These are phyloP conservation scores for Microcyclosporella mali DNA, from an alignment of 2,329 filamentous ascomycete genomes.

Conservation along the genomic window DNA sequence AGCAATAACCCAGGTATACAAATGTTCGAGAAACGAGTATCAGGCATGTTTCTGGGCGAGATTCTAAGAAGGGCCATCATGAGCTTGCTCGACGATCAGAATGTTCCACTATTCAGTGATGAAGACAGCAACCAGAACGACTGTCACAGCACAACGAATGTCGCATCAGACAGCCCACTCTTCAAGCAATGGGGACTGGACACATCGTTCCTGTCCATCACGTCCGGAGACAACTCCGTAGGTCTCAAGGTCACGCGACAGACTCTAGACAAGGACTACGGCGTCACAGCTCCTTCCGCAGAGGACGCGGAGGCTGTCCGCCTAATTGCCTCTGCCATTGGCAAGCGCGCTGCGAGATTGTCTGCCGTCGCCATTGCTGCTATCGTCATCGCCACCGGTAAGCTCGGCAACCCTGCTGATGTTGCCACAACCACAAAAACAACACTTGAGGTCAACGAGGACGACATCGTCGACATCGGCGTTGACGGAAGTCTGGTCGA, in stretches of 20 bases:
- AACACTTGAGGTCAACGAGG: conserved; percentile 39
- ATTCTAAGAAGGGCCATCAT: conserved; percentile 75
- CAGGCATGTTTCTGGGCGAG: conserved; percentile 96
- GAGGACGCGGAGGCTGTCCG: conserved; percentile 89
- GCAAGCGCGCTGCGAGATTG: conserved; percentile 78
- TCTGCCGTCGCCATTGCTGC: conserved; percentile 83
- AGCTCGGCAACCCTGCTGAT: conserved; percentile 46
- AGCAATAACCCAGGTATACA: conserved; percentile 90
- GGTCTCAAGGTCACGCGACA: conserved; percentile 69
- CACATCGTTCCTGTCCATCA: conserved; percentile 80
- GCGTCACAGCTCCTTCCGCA: conserved; percentile 66
- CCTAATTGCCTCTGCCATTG: conserved; percentile 73
- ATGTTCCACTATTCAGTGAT: conserved; percentile 68
- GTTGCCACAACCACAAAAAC: conserved; percentile 27
- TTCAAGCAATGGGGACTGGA: conserved; percentile 84
- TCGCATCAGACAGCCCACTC: conserved; percentile 60
- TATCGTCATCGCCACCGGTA: conserved; percentile 73
- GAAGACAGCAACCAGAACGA: conserved; percentile 66
- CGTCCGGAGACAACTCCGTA: conserved; percentile 70
- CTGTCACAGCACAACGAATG: conserved; percentile 60
- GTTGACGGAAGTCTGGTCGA: conserved; percentile 93
- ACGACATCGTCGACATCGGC: conserved; percentile 78
- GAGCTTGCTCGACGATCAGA: conserved; percentile 62
- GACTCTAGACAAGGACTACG: conserved; percentile 68
- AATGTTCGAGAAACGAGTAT: conserved; percentile 98